Evolutionary conservation across 768 basidiomycete genomes (phyloP), one percentile per base, ranked within the genome.

Genomic region (Gloeophyllum trabeum): DNA sequence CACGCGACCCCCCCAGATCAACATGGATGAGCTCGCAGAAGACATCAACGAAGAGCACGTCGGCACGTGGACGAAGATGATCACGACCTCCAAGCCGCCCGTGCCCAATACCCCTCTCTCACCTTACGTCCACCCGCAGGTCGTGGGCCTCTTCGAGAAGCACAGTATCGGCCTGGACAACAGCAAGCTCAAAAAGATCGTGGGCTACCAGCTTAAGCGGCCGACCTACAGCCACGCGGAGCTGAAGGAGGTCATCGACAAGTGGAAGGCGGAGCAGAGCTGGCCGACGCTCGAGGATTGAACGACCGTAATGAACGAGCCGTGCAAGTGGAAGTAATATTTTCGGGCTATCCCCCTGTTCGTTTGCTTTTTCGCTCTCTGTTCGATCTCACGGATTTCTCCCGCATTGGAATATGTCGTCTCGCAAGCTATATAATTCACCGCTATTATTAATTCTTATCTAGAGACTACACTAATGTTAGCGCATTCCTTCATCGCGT

Each of bases 11-110:
- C 34, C 38, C 6, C 51, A 85, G 80, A 62, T 84, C 49, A 70
- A 65, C 35, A 66, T 75, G 21, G 80, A 84, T 41, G 83, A 87
- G 47, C 58, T 72, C 26, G 73, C 87, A 4, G 84, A 89, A 54
- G 83, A 87, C 39, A 84, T 88, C 53, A 91, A 90, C 53, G 86
- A 88, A 54, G 74, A 77, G 39, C 88, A 91, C 53, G 82, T 88
- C 24, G 66, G 73, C 40, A 76, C 74, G 7, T 92, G 89, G 89
- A 84, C 79, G 6, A 71, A 83, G 55, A 86, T 92, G 81, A 70
- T 87, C 50, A 62, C 63, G 18, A 75, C 62, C 35, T 81, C 87
- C 26, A 71, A 75, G 28, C 85, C 85, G 20, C 81, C 81, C 2
- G 67, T 87, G 43, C 65, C 71, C 10, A 79, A 82, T 44, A 78